Evolutionary conservation across 495 filamentous ascomycete genomes (phyloP).

Genomic region (Trichoderma reesei): DNA sequence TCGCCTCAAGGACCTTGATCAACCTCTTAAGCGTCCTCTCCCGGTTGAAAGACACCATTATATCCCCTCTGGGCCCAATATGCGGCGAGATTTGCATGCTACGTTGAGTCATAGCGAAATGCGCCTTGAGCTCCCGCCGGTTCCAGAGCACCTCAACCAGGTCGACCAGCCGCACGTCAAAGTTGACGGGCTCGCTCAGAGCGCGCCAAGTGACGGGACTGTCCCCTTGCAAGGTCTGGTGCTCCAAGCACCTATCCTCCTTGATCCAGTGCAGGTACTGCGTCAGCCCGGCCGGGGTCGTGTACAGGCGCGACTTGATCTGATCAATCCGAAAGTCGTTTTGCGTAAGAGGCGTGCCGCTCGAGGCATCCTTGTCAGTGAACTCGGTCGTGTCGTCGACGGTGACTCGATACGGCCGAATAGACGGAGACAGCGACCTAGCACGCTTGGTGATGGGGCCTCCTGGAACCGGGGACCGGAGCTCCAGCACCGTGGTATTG

Average conservation of each 20-base stretch:
- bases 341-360: conserved; percentile 25
- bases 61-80: neutral
- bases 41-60: neutral
- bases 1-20: neutral
- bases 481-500: neutral
- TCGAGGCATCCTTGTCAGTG: conserved; percentile 35
- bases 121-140: neutral
- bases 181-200: conserved; percentile 37
- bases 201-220: conserved; percentile 30
- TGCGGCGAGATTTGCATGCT: neutral
- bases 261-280: conserved; percentile 41
- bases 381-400: neutral
- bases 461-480: neutral
- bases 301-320: conserved; percentile 30
- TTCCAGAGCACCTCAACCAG: conserved; percentile 24
- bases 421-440: neutral
- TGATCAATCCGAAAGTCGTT: conserved; percentile 39
- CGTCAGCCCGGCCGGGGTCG: conserved; percentile 31
- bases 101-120: neutral
- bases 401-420: conserved; percentile 8
- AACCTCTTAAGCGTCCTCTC: conserved; percentile 4
- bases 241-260: conserved; percentile 30
- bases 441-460: neutral
- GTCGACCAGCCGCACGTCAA: conserved; percentile 29
- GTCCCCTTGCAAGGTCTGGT: conserved; percentile 37